Evolutionary conservation across 257 asterid genomes (phyloP).

Genomic region (Solanum pinnatisectum): DNA sequence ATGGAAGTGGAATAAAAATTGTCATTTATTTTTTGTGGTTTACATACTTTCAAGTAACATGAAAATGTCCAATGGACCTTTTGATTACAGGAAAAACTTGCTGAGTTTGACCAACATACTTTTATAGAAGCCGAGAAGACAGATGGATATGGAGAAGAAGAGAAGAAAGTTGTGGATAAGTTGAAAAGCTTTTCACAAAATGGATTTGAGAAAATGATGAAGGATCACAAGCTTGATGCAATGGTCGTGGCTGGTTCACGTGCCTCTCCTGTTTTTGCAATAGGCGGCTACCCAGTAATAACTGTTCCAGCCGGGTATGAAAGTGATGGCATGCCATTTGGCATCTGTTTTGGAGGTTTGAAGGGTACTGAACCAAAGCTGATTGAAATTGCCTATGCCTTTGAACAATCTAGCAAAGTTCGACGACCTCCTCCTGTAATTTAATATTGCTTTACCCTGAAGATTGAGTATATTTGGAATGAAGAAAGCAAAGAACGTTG

Average conservation of each 20-base stretch:
- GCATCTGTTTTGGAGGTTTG: conserved; percentile 53
- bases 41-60: not conserved
- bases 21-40: not conserved
- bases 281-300: conserved; percentile 48
- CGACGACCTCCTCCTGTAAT: conserved; percentile 36
- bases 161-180: conserved; percentile 11
- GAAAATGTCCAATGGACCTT: not conserved
- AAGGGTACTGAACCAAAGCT: conserved; percentile 50
- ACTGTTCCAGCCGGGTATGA: conserved; percentile 57
- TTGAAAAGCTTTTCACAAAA: not conserved
- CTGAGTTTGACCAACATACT: conserved; percentile 20
- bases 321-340: conserved; percentile 50
- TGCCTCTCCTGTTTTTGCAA: conserved; percentile 19
- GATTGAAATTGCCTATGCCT: conserved; percentile 53
- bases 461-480: not conserved
- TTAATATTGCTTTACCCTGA: not conserved
- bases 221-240: conserved; percentile 25
- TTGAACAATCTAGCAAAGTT: conserved; percentile 51
- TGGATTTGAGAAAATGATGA: conserved; percentile 34
- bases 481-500: not conserved
- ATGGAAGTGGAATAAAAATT: not conserved
- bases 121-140: conserved; percentile 33
- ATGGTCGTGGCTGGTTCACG: conserved; percentile 2
- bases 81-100: conserved; percentile 25
- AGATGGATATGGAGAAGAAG: conserved; percentile 20